Evolutionary conservation across 495 filamentous ascomycete species (phyloP).

Genomic region (Penicillium lagena): DNA sequence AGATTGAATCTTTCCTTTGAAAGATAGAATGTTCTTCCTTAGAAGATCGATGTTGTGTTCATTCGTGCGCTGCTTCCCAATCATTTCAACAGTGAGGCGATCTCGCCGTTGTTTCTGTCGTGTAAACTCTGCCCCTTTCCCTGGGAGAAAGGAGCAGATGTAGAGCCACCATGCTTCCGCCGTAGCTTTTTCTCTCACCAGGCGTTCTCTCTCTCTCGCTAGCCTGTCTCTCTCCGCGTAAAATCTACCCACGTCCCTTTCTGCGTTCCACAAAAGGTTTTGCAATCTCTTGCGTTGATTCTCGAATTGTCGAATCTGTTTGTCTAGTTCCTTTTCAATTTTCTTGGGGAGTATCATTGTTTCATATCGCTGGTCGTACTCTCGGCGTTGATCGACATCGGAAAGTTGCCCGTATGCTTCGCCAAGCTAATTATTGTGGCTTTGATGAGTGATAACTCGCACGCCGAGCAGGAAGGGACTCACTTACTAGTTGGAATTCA

Average conservation of each 20-base stretch:
- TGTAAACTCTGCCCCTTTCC: constrained; percentile 1
- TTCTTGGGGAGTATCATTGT: not conserved
- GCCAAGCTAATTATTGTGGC: not conserved
- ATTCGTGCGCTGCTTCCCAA: constrained; percentile 4
- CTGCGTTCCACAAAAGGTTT: not conserved
- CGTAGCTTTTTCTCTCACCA: not conserved
- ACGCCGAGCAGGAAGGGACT: not conserved
- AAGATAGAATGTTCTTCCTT: not conserved
- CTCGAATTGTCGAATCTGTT: not conserved
- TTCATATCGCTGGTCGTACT: constrained; percentile 3
- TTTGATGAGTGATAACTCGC: not conserved
- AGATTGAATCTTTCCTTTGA: not conserved
- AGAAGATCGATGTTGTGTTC: not conserved
- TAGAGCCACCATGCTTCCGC: constrained; percentile 2
- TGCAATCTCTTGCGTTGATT: not conserved
- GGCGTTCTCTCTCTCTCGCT: too few species aligned
- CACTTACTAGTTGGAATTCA: constrained; percentile 2
- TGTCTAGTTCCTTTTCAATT: constrained; percentile 1
- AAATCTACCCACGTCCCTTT: constrained; percentile 1
- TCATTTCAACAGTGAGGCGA: not conserved
- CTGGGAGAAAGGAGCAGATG: constrained; percentile 1
- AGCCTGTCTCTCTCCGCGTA: too few species aligned
- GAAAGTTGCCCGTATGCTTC: constrained; percentile 1
- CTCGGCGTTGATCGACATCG: constrained; percentile 2
- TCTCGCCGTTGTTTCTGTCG: not conserved